These are phyloP conservation scores for Starmerella riodocensis DNA, from an alignment of 805 yeast species.

Conservation along the genomic window DNA sequence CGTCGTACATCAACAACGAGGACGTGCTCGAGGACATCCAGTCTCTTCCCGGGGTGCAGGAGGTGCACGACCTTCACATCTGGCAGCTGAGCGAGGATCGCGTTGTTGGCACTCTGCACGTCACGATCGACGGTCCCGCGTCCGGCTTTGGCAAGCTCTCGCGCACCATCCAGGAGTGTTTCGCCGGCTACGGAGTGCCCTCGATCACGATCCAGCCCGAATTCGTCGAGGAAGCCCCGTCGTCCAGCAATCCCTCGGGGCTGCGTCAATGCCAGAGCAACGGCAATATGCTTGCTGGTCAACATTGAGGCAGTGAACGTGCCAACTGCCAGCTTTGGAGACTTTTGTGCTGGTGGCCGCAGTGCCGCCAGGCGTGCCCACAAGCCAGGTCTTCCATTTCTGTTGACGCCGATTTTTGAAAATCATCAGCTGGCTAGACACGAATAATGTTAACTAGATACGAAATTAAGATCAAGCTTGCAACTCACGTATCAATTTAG, in stretches of 20 bases:
- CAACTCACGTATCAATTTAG: no score
- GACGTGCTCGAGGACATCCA: conserved; percentile 56
- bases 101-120: conserved; percentile 78
- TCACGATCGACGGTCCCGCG: conserved; percentile 55
- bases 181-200: conserved; percentile 77
- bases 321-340: no score
- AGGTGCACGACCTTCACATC: conserved; percentile 89
- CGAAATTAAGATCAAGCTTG: no score
- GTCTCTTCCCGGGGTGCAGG: conserved; percentile 56
- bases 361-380: no score
- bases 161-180: conserved; percentile 56
- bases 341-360: no score
- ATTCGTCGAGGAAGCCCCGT: conserved; percentile 32
- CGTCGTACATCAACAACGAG: conserved; percentile 66
- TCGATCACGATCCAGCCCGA: conserved; percentile 96
- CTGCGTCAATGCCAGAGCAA: conserved; percentile 18
- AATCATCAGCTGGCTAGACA: no score
- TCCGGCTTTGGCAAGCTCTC: conserved; percentile 59
- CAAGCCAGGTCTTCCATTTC: no score
- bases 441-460: no score
- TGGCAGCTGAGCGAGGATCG: conserved; percentile 89
- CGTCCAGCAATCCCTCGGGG: background rate
- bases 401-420: no score
- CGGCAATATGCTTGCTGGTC: conserved; percentile 13
- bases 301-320: no score